These are phyloP conservation scores for Epichloe amarillans DNA, from an alignment of 2,329 filamentous ascomycete genomes.

Conservation along the genomic window DNA sequence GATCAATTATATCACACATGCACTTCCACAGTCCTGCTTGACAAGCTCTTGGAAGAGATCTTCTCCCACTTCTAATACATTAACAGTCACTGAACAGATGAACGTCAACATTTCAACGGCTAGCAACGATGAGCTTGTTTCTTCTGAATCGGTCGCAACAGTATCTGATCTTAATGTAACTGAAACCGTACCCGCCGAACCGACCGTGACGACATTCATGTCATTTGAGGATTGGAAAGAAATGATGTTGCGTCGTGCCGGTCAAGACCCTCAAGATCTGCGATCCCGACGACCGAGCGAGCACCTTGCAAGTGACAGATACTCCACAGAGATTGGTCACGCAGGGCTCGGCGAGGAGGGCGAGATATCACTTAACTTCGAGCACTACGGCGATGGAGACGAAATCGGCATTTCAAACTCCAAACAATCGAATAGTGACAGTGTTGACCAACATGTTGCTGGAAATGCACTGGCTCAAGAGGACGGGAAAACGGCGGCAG, in stretches of 20 bases:
- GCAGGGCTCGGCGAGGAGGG: constrained; percentile 76
- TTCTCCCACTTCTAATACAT: constrained; percentile 7
- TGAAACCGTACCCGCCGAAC: constrained; percentile 5
- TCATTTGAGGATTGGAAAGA: constrained; percentile 99
- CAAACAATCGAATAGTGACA: constrained; percentile 8
- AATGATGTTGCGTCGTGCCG: constrained; percentile 74
- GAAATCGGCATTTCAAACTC: constrained; percentile 3
- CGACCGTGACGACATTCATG: constrained; percentile 48
- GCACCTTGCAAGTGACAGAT: constrained; percentile 30
- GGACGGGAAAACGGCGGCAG: constrained; percentile 36
- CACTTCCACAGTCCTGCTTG: constrained; percentile 62
- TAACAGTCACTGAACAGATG: neutral
- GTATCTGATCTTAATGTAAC: neutral
- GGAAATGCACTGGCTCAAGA: constrained; percentile 27
- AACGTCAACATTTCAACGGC: neutral
- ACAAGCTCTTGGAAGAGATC: constrained; percentile 42
- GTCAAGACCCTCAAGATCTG: constrained; percentile 57
- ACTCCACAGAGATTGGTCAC: constrained; percentile 52
- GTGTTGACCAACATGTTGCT: constrained; percentile 17
- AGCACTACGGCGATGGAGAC: constrained; percentile 17
- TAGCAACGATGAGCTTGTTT: neutral
- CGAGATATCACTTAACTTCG: constrained; percentile 57
- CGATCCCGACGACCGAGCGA: constrained; percentile 46
- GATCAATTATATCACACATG: constrained; percentile 73
- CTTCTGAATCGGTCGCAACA: neutral